Evolutionary conservation across 1,284 basidiomycete species (phyloP).

Genomic region (Ceratobasidium sp.): DNA sequence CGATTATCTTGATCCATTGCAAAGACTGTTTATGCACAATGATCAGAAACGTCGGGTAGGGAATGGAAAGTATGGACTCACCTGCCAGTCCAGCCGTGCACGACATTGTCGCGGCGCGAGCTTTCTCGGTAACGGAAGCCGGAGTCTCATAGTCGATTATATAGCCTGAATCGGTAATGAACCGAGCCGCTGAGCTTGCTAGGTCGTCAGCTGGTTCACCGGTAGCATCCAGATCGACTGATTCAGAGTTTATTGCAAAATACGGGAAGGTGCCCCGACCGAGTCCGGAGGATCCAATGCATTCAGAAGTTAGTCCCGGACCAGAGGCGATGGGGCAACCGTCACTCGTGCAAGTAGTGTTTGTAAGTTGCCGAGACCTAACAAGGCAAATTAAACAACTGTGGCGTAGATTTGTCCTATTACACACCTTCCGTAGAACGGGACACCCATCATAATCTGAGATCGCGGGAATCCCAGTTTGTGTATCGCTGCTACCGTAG

Average conservation of each 20-base stretch:
- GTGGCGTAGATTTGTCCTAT: neutral
- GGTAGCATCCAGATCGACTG: neutral
- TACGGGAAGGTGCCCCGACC: conserved; percentile 45
- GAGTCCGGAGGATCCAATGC: conserved; percentile 8
- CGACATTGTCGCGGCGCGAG: conserved; percentile 31
- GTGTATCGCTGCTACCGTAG: conserved; percentile 16
- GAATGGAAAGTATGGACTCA: neutral
- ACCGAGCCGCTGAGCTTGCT: conserved; percentile 17
- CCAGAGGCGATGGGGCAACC: conserved; percentile 31
- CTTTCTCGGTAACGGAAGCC: conserved; percentile 27
- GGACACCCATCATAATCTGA: conserved; percentile 46
- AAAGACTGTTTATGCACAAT: conserved; percentile 7
- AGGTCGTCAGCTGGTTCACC: neutral
- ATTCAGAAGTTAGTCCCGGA: conserved; percentile 25
- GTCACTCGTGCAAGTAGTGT: conserved; percentile 26
- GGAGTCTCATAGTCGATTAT: conserved; percentile 42
- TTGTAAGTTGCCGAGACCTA: conserved; percentile 20
- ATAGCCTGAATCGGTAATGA: conserved; percentile 30
- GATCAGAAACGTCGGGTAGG: neutral
- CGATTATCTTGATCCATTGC: conserved; percentile 41
- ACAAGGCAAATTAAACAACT: neutral
- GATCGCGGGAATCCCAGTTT: conserved; percentile 37
- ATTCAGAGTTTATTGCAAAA: conserved; percentile 18
- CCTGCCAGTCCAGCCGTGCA: conserved; percentile 28
- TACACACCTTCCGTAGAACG: conserved; percentile 43